These are phyloP conservation scores for Lactarius sp. DNA, from an alignment of 768 basidiomycete species.

Conservation along the genomic window DNA sequence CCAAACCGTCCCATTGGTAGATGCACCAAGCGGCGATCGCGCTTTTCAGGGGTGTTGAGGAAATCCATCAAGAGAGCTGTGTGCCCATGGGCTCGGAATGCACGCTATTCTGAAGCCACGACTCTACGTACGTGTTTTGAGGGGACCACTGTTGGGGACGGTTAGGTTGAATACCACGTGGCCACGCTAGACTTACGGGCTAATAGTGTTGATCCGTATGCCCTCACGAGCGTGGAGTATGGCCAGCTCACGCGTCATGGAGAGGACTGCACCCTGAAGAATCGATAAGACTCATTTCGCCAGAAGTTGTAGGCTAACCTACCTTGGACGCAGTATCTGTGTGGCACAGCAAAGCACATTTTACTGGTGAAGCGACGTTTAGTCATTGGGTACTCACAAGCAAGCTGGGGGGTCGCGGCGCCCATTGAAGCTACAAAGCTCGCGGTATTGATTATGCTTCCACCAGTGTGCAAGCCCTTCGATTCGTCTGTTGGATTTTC, in stretches of 20 bases:
- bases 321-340: conserved; percentile 94
- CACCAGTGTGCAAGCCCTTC: conserved; percentile 75
- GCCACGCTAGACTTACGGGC: conserved; percentile 64
- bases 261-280: conserved; percentile 84
- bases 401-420: conserved; percentile 97
- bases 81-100: background rate
- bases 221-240: conserved; percentile 98
- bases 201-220: conserved; percentile 91
- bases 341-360: conserved; percentile 7
- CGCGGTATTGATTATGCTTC: conserved; percentile 96
- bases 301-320: background rate
- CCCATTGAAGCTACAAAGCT: conserved; percentile 95
- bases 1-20: conserved; percentile 97
- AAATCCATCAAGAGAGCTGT: conserved; percentile 96
- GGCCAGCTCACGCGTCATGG: conserved; percentile 96
- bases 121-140: conserved; percentile 76
- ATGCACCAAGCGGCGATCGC: conserved; percentile 82
- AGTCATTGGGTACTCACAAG: conserved; percentile 56
- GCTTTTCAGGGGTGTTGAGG: conserved; percentile 93
- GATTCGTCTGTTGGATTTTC: conserved; percentile 78
- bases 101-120: background rate
- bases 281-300: conserved; percentile 15
- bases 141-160: conserved; percentile 62
- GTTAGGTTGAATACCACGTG: conserved; percentile 3
- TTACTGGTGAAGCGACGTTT: background rate